Evolutionary conservation across 495 filamentous ascomycete genomes (phyloP), one percentile per base, ranked within the genome.

Genomic region (Xylaria longipes): DNA sequence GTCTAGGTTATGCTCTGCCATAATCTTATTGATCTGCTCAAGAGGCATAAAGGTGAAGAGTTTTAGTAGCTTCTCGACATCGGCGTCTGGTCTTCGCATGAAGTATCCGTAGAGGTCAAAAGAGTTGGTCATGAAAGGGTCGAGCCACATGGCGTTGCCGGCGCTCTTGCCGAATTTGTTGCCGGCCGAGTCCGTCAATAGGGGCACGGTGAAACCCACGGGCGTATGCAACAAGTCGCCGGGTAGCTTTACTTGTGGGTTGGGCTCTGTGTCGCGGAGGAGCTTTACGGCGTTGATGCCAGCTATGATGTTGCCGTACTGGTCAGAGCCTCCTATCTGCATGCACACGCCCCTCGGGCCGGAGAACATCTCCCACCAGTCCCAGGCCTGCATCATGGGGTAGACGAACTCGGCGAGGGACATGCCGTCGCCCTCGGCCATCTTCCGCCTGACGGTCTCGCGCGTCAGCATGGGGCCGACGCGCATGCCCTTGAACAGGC

Each of bases 131-230:
- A 92, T 87, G 73, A 89, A 89, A 65, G 82, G 85, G 79, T 97
- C 94, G 3, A 99, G 88, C 96, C 96, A 98, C 27, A 99, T 82
- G 2, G 97, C 95, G 79, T 98, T 98, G 17, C 94, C 95, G 22
- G 94, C 91, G 66, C 91, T 97, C 80, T 99, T 99, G 22, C 96
- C 96, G 77, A 98, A 94, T 81, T 99, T 99, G 76, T 87, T 89
- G 4, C 97, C 97, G 3, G 90, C 88, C 2, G 94, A 83, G 11
- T 93, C 93, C 1, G 94, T 97, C 52, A 99, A 84, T 1, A 99
- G 86, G 0, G 96, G 97, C 3, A 93, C 93, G 0, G 96, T 98
- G 65, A 98, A 89, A 3, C 96, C 96, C 72, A 92, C 91, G 0
- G 94, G 93, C 0, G 65, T 75, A 60, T 77, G 45, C 8, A 74